Conservation (phyloP, 208 protist species). For the Trypanosomatidae sp. region DNA sequence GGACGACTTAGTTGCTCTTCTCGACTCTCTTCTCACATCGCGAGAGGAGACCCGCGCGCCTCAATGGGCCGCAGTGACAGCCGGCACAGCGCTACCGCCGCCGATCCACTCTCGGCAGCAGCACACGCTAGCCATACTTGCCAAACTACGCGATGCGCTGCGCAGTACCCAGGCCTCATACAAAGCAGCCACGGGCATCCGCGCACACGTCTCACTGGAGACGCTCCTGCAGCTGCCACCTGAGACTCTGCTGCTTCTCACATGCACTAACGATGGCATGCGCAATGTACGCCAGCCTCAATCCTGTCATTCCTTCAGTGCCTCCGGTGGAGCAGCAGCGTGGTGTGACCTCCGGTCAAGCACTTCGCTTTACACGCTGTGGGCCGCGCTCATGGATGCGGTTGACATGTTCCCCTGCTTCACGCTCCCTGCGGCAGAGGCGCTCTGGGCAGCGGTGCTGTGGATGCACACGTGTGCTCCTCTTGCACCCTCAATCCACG, state of each 20-base stretch:
- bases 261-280: not conserved
- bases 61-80: not conserved
- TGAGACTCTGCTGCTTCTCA: slow-evolving; percentile 3
- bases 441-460: slow-evolving; percentile 27
- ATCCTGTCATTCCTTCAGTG: not conserved
- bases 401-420: slow-evolving; percentile 7
- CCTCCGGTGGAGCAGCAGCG: not conserved
- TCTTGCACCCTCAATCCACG: not conserved
- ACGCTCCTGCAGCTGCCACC: slow-evolving; percentile 25
- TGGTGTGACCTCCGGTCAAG: slow-evolving; percentile 11
- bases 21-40: slow-evolving; percentile 9
- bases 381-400: slow-evolving; percentile 10
- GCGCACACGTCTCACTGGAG: slow-evolving; percentile 9
- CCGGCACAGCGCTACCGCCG: not conserved
- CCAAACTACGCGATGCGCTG: slow-evolving; percentile 17
- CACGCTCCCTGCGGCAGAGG: slow-evolving; percentile 2
- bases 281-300: not conserved
- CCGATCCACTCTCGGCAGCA: not conserved
- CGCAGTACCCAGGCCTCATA: slow-evolving; percentile 14
- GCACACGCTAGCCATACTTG: slow-evolving; percentile 7
- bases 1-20: slow-evolving; percentile 6
- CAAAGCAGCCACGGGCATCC: slow-evolving; percentile 3
- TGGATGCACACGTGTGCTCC: slow-evolving; percentile 16
- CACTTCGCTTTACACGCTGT: slow-evolving; percentile 16
- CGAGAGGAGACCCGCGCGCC: not conserved